Evolutionary conservation across 2,329 filamentous ascomycete genomes (phyloP), one percentile per base, ranked within the genome.

Genomic region (Ustilaginoidea virens): DNA sequence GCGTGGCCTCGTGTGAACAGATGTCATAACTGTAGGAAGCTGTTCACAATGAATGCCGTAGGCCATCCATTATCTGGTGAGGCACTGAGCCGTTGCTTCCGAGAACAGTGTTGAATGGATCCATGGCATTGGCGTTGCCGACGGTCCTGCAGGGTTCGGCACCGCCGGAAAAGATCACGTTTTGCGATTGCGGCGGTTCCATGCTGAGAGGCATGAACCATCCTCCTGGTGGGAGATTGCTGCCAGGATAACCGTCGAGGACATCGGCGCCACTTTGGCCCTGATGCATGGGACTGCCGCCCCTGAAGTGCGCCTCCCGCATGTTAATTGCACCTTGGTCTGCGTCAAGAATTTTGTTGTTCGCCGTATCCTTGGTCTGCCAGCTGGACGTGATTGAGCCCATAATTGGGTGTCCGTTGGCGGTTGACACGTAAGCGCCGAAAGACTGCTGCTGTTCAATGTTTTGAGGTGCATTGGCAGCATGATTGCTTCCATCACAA

Each of bases 141-240:
- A 7, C 11, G 22, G 11, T 10, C 11, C 8, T 24, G 22, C 22
- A 7, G n/a, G 22, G 13, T 9, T 23, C 49, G 20, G 54, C 54
- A 15, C 48, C 47, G 36, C 64, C 44, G 6, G 49, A 52, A 17
- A 58, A 43, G 13, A 49, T 51, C 29, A 61, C 38, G 21, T 68
- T 65, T 30, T 65, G 63, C 5, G 57, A 55, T 23, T 73, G 69
- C 0, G 80, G 74, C 13, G 83, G 80, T 33, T 90, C 80, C 53
- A 92, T 73, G 47, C 92, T 92, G 53, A 93, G 92, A 2, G 86
- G 83, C 60, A 92, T 74, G 51, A 92, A 92, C 81, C 86, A 96
- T 5, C 80, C 81, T 29, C 75, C 77, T 28, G 59, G 66, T 28
- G 59, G 66, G 2, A 63, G 56, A 35, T 71, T 66, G 20, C 54